phyloP scores from a whole-genome alignment of 2,329 filamentous ascomycete genomes.

The Tolypocladium album region DNA sequence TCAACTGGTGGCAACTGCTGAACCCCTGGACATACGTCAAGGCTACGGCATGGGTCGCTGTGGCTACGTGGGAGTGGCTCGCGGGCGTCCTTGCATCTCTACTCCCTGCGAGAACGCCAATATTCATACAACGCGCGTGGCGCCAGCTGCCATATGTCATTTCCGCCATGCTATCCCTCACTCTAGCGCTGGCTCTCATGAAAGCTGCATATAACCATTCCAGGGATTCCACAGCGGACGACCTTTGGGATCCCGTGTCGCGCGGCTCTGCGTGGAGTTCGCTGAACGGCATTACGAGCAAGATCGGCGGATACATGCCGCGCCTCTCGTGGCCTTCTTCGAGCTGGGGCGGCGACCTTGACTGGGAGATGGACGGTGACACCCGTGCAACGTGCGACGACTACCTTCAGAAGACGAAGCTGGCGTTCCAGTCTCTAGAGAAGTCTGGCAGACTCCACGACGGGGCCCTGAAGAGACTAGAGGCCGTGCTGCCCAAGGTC shows the following conservation, averaged over 20 bases:
- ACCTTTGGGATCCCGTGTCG: conserved; percentile 2
- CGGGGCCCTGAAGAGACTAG: conserved; percentile 29
- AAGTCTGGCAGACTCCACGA: conserved; percentile 22
- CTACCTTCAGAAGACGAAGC: conserved; percentile 15
- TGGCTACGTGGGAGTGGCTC: conserved; percentile 9
- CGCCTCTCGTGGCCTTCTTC: conserved; percentile 16
- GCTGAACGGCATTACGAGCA: conserved; percentile 5
- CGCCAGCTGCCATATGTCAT: conserved; percentile 3
- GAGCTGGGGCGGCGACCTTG: conserved; percentile 8
- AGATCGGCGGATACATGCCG: conserved; percentile 13
- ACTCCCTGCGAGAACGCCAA: conserved; percentile 3
- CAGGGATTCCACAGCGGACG: background rate
- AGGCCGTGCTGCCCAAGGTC: conserved; percentile 41
- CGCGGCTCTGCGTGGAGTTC: conserved; percentile 1
- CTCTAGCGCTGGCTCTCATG: conserved; percentile 1
- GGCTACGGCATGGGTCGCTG: conserved; percentile 12
- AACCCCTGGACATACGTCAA: conserved; percentile 21
- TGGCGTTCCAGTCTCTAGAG: conserved; percentile 18
- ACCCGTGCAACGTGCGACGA: conserved; percentile 10
- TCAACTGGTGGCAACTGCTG: conserved; percentile 15
- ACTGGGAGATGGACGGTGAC: conserved; percentile 8
- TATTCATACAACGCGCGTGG: conserved; percentile 5
- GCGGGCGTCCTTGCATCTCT: conserved; percentile 6
- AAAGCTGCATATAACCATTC: background rate
- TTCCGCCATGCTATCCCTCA: conserved; percentile 2